A percentile compares a stretch with the other conserved stretches of the same genome.
phyloP scores from a whole-genome alignment of 2,329 filamentous ascomycete species.

The Cordyceps cicadae region DNA sequence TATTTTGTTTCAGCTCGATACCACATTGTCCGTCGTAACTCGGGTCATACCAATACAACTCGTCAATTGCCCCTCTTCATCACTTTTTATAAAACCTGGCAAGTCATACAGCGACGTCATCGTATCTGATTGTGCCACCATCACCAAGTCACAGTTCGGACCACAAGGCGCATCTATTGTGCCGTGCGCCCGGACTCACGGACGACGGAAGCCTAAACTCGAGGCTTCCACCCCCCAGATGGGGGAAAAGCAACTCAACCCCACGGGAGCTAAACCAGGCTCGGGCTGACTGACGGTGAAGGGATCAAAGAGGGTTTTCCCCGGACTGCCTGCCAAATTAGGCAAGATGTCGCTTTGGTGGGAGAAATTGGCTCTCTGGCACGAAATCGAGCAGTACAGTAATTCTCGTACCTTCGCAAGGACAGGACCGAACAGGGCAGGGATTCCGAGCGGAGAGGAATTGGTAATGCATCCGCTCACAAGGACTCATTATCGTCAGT shows the following conservation, averaged over 20 bases:
- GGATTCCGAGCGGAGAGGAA: not conserved
- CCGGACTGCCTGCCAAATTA: conserved; percentile 3
- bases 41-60: too few relatives aligned
- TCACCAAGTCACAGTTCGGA: not conserved
- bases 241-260: not conserved
- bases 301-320: not conserved
- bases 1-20: too few relatives aligned
- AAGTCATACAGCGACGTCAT: not conserved
- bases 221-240: not conserved
- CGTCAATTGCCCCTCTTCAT: not conserved
- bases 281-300: not conserved
- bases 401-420: not conserved
- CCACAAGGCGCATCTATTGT: not conserved
- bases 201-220: not conserved
- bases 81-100: not conserved
- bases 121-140: not conserved
- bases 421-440: not conserved
- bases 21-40: too few relatives aligned
- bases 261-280: not conserved
- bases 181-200: not conserved
- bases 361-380: too few relatives aligned
- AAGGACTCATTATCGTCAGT: not conserved
- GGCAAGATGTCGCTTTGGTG: not conserved
- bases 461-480: not conserved
- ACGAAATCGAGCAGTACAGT: not conserved